phyloP scores from a whole-genome alignment of 164 flowering plant species.

The Kingdonia uniflora region DNA sequence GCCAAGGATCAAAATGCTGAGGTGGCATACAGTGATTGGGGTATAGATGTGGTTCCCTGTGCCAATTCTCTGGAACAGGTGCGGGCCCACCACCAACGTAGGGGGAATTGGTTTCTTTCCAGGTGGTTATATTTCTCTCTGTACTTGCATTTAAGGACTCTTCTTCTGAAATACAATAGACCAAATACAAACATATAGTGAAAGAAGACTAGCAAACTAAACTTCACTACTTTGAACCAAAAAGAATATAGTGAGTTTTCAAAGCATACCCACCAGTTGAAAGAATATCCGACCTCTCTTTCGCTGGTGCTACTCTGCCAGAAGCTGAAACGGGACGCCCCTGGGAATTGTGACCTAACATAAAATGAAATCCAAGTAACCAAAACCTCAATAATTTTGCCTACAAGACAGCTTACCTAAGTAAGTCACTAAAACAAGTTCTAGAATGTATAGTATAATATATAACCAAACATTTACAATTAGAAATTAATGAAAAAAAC shows the following conservation, averaged over 20 bases:
- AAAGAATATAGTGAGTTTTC: not conserved
- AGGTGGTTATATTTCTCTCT: constrained; percentile 25
- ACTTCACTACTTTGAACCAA: not conserved
- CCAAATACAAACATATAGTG: not conserved
- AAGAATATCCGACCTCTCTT: constrained; percentile 29
- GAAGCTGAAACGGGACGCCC: constrained; percentile 58
- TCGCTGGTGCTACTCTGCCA: constrained; percentile 22
- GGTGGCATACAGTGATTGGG: constrained; percentile 40
- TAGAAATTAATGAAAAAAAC: not conserved
- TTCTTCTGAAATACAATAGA: constrained; percentile 28
- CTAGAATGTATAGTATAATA: not conserved
- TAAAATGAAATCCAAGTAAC: not conserved
- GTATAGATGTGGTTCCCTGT: constrained; percentile 46
- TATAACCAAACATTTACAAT: not conserved
- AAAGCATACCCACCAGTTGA: constrained; percentile 27
- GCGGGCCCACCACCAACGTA: constrained; percentile 37
- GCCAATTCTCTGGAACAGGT: constrained; percentile 63
- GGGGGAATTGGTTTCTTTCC: constrained; percentile 45
- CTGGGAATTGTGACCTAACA: constrained; percentile 41
- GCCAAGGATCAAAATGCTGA: constrained; percentile 73
- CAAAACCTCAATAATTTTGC: too few relatives aligned
- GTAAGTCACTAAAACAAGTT: not conserved
- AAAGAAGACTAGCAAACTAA: not conserved
- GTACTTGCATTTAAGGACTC: constrained; percentile 24
- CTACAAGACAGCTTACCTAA: too few relatives aligned